These are phyloP conservation scores for Suhomyces emberorum DNA, from an alignment of 805 yeast genomes.

Conservation along the genomic window DNA sequence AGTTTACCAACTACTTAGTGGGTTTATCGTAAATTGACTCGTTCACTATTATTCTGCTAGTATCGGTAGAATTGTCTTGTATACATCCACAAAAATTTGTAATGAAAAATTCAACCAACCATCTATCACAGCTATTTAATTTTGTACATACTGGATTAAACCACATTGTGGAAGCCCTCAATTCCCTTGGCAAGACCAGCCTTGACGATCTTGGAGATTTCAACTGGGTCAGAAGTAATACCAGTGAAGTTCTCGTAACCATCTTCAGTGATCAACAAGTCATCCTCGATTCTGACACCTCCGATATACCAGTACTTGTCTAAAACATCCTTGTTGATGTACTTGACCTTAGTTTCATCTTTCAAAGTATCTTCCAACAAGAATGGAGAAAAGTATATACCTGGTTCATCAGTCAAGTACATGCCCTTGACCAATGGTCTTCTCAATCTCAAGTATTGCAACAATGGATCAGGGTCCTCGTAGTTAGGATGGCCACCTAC, in stretches of 20 bases:
- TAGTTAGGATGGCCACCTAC: conserved; percentile 88
- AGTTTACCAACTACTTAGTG: too few relatives aligned
- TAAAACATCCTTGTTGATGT: conserved; percentile 61
- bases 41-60: too few relatives aligned
- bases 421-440: conserved; percentile 68
- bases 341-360: conserved; percentile 46
- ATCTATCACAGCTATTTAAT: too few relatives aligned
- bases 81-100: too few relatives aligned
- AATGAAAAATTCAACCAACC: too few relatives aligned
- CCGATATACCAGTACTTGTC: conserved; percentile 84
- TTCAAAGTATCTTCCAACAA: conserved; percentile 63
- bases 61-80: too few relatives aligned
- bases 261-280: conserved; percentile 67
- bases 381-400: conserved; percentile 84
- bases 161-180: conserved; percentile 58
- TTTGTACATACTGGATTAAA: too few relatives aligned
- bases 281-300: conserved; percentile 98
- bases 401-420: conserved; percentile 95
- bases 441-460: conserved; percentile 76
- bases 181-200: conserved; percentile 63
- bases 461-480: conserved; percentile 74
- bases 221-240: conserved; percentile 82
- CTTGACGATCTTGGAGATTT: conserved; percentile 72
- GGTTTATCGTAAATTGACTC: too few relatives aligned
- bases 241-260: conserved; percentile 83